A percentile compares a stretch with the other conserved stretches of the same genome.
Evolutionary conservation across 179 eudicot genomes (phyloP).

Genomic region (Silene vulgaris): DNA sequence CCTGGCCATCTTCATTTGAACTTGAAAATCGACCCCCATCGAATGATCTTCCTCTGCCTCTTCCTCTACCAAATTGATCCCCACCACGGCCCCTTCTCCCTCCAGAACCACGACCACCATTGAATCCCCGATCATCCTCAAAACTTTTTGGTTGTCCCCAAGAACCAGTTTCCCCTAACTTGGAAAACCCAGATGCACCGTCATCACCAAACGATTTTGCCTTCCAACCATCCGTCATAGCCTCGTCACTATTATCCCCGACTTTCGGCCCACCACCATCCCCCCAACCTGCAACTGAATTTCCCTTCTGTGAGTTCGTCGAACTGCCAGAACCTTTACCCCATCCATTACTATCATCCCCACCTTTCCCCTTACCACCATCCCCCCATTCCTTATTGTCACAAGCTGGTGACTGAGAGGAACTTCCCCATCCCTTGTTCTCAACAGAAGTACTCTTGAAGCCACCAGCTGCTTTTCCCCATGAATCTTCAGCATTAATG

Average conservation of each 20-base stretch:
- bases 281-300: conserved; percentile 10
- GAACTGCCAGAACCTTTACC: conserved; percentile 25
- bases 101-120: conserved; percentile 39
- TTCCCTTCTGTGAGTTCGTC: conserved; percentile 21
- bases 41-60: conserved; percentile 36
- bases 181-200: conserved; percentile 26
- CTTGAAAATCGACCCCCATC: conserved; percentile 25
- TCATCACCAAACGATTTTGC: conserved; percentile 21
- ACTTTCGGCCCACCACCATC: conserved; percentile 22
- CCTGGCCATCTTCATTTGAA: conserved; percentile 21
- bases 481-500: conserved; percentile 21
- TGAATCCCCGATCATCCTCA: conserved; percentile 30
- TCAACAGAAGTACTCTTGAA: conserved; percentile 29
- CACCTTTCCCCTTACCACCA: no score
- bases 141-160: conserved; percentile 34
- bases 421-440: conserved; percentile 39
- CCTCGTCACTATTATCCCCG: conserved; percentile 15
- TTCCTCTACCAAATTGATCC: conserved; percentile 36
- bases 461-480: conserved; percentile 42
- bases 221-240: conserved; percentile 17
- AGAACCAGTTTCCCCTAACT: conserved; percentile 19
- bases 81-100: conserved; percentile 53
- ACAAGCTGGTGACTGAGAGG: conserved; percentile 26
- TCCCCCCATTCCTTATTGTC: conserved; percentile 24
- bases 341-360: conserved; percentile 2